Conservation (phyloP, 768 basidiomycete species). For the Russula emetica region DNA sequence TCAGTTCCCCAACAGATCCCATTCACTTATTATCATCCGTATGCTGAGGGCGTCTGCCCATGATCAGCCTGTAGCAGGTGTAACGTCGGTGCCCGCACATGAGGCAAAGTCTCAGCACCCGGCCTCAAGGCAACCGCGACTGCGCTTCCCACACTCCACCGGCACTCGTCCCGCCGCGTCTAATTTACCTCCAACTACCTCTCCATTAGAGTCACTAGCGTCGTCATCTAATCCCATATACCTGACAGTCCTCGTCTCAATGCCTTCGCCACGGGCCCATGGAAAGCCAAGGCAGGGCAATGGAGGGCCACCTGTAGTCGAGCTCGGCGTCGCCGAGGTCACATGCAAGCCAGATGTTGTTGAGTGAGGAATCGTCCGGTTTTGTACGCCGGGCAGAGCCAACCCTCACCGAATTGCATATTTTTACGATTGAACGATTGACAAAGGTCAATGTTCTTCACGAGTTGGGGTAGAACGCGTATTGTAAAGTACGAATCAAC, state of each 20-base stretch:
- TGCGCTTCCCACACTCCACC: not conserved
- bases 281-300: not conserved
- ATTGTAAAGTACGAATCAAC: not conserved
- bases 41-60: not conserved
- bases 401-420: not conserved
- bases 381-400: not conserved
- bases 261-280: conserved; percentile 3
- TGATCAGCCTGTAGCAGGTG: conserved; percentile 13
- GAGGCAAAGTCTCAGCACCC: not conserved
- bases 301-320: conserved; percentile 9
- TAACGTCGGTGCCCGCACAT: not conserved
- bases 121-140: not conserved
- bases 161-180: not conserved
- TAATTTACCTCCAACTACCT: not conserved
- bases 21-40: not conserved
- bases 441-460: not conserved
- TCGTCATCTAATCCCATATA: not conserved
- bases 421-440: not conserved
- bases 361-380: too few species aligned
- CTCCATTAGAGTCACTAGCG: not conserved
- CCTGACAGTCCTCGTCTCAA: conserved; percentile 15
- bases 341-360: not conserved
- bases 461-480: not conserved
- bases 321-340: conserved; percentile 15
- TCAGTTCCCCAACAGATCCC: not conserved